Percentiles rank a stretch among this genome's conserved stretches.
These are phyloP conservation scores for Phytophthora meadii DNA, from an alignment of 352 stramenopile species.

Conservation along the genomic window DNA sequence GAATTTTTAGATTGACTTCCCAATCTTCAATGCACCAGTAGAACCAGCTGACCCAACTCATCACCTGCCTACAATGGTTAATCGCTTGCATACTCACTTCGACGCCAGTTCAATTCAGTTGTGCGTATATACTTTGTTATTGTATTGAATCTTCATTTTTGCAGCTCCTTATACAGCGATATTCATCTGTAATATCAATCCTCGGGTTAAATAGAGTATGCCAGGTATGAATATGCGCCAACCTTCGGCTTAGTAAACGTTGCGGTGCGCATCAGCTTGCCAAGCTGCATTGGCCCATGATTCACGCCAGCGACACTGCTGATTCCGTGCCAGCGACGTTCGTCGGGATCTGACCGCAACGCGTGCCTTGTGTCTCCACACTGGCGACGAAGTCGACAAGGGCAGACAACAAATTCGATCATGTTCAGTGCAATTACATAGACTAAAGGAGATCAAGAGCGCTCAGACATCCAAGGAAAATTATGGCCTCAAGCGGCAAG, in stretches of 20 bases:
- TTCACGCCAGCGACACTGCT: constrained; percentile 13
- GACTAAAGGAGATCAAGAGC: constrained; percentile 15
- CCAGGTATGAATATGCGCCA: too few relatives aligned
- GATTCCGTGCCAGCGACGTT: constrained; percentile 4
- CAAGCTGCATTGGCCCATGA: too few relatives aligned
- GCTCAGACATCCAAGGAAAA: constrained; percentile 75
- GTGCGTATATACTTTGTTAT: background rate
- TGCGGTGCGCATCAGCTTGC: constrained; percentile 15
- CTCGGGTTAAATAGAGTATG: too few relatives aligned
- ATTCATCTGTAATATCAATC: background rate
- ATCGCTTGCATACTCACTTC: constrained; percentile 18
- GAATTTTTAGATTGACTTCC: background rate
- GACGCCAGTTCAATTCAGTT: background rate
- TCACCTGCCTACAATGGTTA: constrained; percentile 12
- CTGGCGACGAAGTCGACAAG: constrained; percentile 5
- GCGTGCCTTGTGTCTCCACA: background rate
- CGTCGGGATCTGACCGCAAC: constrained; percentile 1
- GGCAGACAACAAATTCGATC: constrained; percentile 6
- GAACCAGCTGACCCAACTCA: background rate
- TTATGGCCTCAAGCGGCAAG: constrained; percentile 64
- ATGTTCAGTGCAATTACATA: too few relatives aligned
- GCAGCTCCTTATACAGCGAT: constrained; percentile 3
- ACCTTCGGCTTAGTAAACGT: background rate
- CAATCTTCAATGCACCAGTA: constrained; percentile 6
- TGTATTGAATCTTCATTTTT: background rate